phyloP scores from a whole-genome alignment of 2,329 filamentous ascomycete species.

The Ophiostoma ips region DNA sequence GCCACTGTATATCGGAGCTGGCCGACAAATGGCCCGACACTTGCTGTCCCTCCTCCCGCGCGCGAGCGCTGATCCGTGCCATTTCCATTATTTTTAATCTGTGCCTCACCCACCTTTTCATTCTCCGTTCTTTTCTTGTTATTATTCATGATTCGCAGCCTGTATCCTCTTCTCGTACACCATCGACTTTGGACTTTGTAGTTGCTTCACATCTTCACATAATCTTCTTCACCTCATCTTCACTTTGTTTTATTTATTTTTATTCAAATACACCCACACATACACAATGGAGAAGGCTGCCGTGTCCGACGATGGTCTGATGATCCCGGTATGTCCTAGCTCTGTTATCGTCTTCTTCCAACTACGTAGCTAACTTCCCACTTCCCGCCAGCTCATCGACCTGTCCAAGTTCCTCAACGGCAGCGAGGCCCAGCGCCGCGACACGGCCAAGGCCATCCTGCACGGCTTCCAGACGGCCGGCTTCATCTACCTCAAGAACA shows the following conservation, averaged over 20 bases:
- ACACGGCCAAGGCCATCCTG: constrained; percentile 59
- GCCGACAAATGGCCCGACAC: too few species aligned
- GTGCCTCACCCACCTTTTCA: background rate
- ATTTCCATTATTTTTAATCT: background rate
- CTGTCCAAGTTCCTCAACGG: constrained; percentile 60
- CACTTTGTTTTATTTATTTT: too few species aligned
- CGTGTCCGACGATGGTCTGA: constrained; percentile 15
- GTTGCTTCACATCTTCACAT: background rate
- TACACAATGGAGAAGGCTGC: constrained; percentile 21
- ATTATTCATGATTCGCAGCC: too few species aligned
- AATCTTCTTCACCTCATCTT: too few species aligned
- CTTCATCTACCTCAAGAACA: constrained; percentile 78
- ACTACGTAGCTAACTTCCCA: background rate
- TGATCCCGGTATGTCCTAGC: constrained; percentile 16
- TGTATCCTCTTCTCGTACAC: background rate
- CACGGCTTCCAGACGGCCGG: constrained; percentile 72
- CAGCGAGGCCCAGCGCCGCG: constrained; percentile 41
- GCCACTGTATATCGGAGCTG: too few species aligned
- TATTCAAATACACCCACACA: background rate
- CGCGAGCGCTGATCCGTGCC: too few species aligned
- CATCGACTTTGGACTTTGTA: background rate
- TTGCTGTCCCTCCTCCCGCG: too few species aligned
- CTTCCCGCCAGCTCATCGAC: constrained; percentile 71
- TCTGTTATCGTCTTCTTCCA: too few species aligned
- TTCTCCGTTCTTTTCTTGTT: background rate